Conservation (phyloP, 306 rosid species). For the Alnus rubra region DNA sequence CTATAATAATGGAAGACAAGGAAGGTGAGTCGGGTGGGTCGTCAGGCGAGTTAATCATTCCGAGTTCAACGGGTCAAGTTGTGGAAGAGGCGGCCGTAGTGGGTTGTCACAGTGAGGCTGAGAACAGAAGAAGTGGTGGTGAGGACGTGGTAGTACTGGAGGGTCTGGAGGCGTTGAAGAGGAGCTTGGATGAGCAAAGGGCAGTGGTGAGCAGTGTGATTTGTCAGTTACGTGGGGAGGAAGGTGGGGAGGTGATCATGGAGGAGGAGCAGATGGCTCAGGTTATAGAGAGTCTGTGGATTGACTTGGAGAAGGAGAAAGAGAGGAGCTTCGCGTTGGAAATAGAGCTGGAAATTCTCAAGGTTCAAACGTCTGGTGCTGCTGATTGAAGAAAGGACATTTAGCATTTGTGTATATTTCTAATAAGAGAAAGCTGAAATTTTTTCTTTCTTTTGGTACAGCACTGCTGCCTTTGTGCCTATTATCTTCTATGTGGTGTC, state of each 20-base stretch:
- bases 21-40: background rate
- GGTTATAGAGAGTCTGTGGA: constrained; percentile 31
- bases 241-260: constrained; percentile 5
- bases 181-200: constrained; percentile 40
- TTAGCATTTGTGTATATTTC: no score
- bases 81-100: no score
- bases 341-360: constrained; percentile 37
- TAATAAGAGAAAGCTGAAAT: no score
- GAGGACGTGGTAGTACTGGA: constrained; percentile 10
- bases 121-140: no score
- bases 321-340: constrained; percentile 31
- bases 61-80: background rate
- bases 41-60: constrained; percentile 1
- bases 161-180: constrained; percentile 11
- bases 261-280: constrained; percentile 33
- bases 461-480: no score
- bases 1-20: constrained; percentile 11
- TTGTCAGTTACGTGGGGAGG: background rate
- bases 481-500: no score
- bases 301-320: constrained; percentile 36
- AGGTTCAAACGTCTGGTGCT: constrained; percentile 23
- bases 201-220: constrained; percentile 21
- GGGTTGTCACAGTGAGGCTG: no score
- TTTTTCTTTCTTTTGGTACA: no score
- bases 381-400: no score